Conservation (phyloP, 179 eudicot species). For the Carnegiea gigantea region DNA sequence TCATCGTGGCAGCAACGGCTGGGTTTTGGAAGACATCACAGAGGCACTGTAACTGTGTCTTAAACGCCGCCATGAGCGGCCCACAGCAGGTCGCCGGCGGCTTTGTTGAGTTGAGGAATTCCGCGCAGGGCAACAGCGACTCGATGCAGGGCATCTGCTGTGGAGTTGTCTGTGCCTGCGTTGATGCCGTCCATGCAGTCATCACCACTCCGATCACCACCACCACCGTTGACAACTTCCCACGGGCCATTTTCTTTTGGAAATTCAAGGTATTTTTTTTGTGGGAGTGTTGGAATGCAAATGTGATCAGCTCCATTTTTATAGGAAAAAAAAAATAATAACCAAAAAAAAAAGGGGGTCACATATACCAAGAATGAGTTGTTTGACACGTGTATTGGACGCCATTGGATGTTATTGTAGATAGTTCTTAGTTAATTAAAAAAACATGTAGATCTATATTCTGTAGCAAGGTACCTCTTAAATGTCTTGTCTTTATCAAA, state of each 20-base stretch:
- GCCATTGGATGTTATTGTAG: not conserved
- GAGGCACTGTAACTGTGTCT: constrained; percentile 7
- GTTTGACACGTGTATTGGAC: not conserved
- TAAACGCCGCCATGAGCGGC: not conserved
- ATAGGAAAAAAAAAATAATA: not conserved
- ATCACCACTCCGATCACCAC: not conserved
- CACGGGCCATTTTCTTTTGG: not conserved
- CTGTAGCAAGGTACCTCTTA: no score
- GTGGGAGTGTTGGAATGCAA: not conserved
- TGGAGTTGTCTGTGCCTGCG: not conserved
- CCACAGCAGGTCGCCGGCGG: constrained; percentile 1
- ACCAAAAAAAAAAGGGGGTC: not conserved
- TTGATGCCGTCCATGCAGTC: not conserved
- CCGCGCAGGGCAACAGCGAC: not conserved
- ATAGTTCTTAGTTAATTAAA: not conserved
- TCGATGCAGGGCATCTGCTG: not conserved
- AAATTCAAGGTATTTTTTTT: not conserved
- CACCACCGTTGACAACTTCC: not conserved
- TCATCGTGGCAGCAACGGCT: not conserved
- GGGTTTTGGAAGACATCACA: not conserved
- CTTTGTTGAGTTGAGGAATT: not conserved
- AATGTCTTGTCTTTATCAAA: no score
- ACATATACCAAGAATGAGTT: not conserved
- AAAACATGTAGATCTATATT: no score
- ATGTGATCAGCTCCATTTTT: not conserved